Conservation (phyloP, 495 filamentous ascomycete genomes). For the Penicillium bovifimosum region DNA sequence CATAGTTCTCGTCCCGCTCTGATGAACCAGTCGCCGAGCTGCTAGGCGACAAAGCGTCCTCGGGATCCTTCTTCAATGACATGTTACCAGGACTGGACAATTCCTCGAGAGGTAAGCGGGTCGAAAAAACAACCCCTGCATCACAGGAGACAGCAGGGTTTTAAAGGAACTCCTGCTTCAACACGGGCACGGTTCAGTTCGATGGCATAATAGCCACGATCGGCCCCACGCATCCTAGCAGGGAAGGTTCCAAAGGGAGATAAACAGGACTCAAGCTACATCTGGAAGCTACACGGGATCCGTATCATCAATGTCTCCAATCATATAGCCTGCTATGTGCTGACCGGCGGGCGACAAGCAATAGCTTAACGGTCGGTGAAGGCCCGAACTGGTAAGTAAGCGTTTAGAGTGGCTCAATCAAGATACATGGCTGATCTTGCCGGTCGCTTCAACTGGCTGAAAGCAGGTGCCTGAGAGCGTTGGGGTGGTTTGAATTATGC, state of each 20-base stretch:
- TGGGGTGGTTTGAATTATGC: background rate
- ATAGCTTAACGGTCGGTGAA: background rate
- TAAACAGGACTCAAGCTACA: background rate
- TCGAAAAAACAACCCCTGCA: too few species aligned
- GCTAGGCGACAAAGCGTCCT: slow-evolving; percentile 9
- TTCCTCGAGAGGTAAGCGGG: background rate
- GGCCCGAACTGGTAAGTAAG: background rate
- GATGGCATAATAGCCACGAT: background rate
- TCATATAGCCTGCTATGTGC: background rate
- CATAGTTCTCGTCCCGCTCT: slow-evolving; percentile 23
- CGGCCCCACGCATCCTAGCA: background rate
- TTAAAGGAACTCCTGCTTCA: background rate
- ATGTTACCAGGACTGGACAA: background rate
- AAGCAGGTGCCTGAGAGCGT: background rate
- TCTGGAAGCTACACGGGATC: background rate
- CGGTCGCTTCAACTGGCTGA: background rate
- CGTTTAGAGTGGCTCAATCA: background rate
- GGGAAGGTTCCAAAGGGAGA: background rate
- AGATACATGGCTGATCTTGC: background rate
- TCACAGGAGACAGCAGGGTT: background rate
- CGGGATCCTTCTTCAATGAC: slow-evolving; percentile 9
- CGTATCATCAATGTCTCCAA: background rate
- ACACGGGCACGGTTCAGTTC: background rate
- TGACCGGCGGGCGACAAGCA: background rate
- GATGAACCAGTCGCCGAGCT: slow-evolving; percentile 10